Conservation (phyloP, 345 rosid genomes). For the Melaleuca alternifolia region DNA sequence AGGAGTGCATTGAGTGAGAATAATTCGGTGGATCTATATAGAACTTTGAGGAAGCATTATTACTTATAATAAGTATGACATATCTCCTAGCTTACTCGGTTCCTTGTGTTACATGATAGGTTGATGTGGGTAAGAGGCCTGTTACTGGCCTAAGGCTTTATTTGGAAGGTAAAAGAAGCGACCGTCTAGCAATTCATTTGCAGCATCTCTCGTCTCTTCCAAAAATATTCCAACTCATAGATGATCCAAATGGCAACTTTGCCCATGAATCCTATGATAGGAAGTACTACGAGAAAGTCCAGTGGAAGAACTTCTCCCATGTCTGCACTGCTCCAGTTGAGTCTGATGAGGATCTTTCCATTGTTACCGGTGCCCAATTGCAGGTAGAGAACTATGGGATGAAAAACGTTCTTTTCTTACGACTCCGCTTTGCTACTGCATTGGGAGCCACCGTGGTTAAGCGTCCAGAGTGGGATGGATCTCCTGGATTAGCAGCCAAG, state of each 20-base stretch:
- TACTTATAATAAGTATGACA: neutral
- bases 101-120: constrained; percentile 30
- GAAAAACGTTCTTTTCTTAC: constrained; percentile 72
- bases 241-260: constrained; percentile 45
- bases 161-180: constrained; percentile 87
- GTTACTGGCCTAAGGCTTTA: constrained; percentile 92
- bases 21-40: neutral
- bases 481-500: constrained; percentile 60
- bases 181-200: constrained; percentile 71
- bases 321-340: constrained; percentile 93
- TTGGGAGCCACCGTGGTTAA: constrained; percentile 46
- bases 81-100: neutral
- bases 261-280: constrained; percentile 45
- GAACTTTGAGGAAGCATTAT: neutral
- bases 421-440: constrained; percentile 63
- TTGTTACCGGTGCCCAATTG: constrained; percentile 87
- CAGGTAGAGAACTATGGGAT: constrained; percentile 84
- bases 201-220: constrained; percentile 98
- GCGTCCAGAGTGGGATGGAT: constrained; percentile 86
- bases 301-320: constrained; percentile 91
- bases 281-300: constrained; percentile 77
- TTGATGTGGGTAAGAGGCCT: constrained; percentile 92
- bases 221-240: constrained; percentile 64
- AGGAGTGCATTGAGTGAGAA: neutral
- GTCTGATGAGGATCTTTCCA: constrained; percentile 60